phyloP scores from a whole-genome alignment of 192 early-diverging fungal genomes.

The Martensiomyces pterosporus region DNA sequence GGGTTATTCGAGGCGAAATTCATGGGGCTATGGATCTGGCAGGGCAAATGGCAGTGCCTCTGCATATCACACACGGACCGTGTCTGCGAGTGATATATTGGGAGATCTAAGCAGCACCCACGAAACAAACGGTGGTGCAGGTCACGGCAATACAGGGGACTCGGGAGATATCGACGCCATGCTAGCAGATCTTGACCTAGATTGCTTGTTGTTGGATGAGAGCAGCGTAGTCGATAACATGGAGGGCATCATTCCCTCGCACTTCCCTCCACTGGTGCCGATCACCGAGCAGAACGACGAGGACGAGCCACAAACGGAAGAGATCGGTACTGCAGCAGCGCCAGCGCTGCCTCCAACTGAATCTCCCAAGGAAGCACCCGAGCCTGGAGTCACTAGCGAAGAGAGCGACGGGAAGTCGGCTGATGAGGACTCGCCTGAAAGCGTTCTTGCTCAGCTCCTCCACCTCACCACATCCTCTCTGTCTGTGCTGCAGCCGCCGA shows the following conservation, averaged over 20 bases:
- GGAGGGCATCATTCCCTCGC: slow-evolving; percentile 20
- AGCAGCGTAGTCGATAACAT: slow-evolving; percentile 15
- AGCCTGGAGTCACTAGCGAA: not conserved
- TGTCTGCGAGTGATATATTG: not conserved
- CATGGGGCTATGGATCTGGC: not conserved
- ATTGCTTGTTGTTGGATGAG: slow-evolving; percentile 21
- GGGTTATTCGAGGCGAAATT: not conserved
- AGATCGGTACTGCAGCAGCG: not conserved
- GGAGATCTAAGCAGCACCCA: not conserved
- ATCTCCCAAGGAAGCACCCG: too few relatives aligned
- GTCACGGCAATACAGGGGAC: not conserved
- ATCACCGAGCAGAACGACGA: slow-evolving; percentile 8
- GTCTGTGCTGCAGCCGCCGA: slow-evolving; percentile 16
- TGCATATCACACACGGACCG: not conserved
- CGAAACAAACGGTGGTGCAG: not conserved
- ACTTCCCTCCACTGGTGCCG: slow-evolving; percentile 31
- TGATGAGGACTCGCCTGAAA: slow-evolving; percentile 30
- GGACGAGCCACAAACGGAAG: too few relatives aligned
- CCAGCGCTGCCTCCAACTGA: not conserved
- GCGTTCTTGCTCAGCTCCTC: slow-evolving; percentile 21
- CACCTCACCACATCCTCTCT: slow-evolving; percentile 31
- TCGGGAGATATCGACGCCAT: slow-evolving; percentile 29
- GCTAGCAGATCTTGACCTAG: slow-evolving; percentile 18
- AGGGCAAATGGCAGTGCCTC: not conserved
- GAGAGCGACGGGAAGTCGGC: slow-evolving; percentile 9